Evolutionary conservation across 2,329 filamentous ascomycete genomes (phyloP), one percentile per base, ranked within the genome.

Genomic region (Thielaviopsis musarum): DNA sequence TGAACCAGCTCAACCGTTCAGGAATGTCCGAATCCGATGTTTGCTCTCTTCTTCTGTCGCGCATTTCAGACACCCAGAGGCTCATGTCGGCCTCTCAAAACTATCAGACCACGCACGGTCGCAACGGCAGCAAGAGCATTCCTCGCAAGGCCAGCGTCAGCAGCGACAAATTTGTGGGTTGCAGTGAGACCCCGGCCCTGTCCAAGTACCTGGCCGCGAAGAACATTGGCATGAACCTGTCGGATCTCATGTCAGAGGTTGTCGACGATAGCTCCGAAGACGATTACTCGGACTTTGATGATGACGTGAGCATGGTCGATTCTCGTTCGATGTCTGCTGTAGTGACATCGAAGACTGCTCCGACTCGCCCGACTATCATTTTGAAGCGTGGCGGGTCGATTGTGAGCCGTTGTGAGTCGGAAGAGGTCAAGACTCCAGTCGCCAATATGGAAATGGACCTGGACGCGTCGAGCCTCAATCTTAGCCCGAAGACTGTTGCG

Each of bases 401-500:
- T 49, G 30, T 59, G 24, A 61, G 60, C 34, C 57, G 60, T 15
- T 55, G 60, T 19, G 19, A 57, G 15, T 61, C 60, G 2, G 60
- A 61, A 38, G 60, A 61, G 21, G 57, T 57, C 24, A 61, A 61
- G 53, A 59, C 60, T 2, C 57, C 60, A 3, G 57, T 34, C 10
- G 22, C 9, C 24, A 49, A 52, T 10, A 21, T 52, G 63, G 77
- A 77, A 58, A 71, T 75, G 53, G 77, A 81, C 59, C 74, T 82
- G 67, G 56, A 30, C n/a, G 26, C 57, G 41, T 59, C 56, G 26
- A 80, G 83, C 59, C 74, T 76, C 54, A 81, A 87, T 59, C 70
- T 87, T 60, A 88, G 84, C 65, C 85, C 85, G 5, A 82, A 82
- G 65, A 85, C 84, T 0, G 71, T 84, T 52, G 76, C 83, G 57